Base-by-base conservation (phyloP, 1,284 basidiomycete species). In the Apiotrichum montevideense region DNA sequence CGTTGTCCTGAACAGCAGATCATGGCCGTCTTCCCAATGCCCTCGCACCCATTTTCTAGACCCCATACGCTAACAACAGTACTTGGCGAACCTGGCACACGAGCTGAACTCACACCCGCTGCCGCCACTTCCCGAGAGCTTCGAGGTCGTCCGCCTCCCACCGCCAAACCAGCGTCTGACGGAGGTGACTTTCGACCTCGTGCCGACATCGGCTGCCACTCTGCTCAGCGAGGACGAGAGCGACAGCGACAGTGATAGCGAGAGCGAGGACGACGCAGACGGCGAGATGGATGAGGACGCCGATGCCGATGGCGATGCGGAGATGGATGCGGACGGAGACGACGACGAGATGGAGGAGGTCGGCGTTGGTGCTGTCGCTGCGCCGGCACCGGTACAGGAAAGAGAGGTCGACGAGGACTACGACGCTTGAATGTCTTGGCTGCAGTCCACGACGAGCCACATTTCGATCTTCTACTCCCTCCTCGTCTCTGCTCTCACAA, bases 91-190 rank as follows among this genome's bases (percentile, higher is more conserved):
- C 7, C 80, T 98, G 33, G 93, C 96, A 1, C 85, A 90, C 4
- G 88, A 93, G 72, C 87, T 94, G 46, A 98, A 98, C 75, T 82
- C 88, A 0, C 81, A 84, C 35, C 91, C 95, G 0, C 82, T 98
- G 4, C 95, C 95, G 3, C 79, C 90, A 3, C 87, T 98, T 9
- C 88, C 89, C n/a, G 95, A 98, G 78, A 86, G 92, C 1, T 97
- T 96, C 77, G 95, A 75, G 47, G 56, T 94, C 39, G 84, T 98
- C 48, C 86, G 93, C 21, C 95, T 95, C 0, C 71, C 84, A 9
- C 70, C 84, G 10, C 78, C 84, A 33, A 65, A 66, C 54, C 90
- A 97, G 43, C 88, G 91, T 55, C 82, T 98, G 40, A 90, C 91
- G 10, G 82, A 88, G 21, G 85, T 96, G 63, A 90, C 96, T 79